phyloP scores from a whole-genome alignment of 202 grass and related monocot species.

The Hordeum pubiflorum region DNA sequence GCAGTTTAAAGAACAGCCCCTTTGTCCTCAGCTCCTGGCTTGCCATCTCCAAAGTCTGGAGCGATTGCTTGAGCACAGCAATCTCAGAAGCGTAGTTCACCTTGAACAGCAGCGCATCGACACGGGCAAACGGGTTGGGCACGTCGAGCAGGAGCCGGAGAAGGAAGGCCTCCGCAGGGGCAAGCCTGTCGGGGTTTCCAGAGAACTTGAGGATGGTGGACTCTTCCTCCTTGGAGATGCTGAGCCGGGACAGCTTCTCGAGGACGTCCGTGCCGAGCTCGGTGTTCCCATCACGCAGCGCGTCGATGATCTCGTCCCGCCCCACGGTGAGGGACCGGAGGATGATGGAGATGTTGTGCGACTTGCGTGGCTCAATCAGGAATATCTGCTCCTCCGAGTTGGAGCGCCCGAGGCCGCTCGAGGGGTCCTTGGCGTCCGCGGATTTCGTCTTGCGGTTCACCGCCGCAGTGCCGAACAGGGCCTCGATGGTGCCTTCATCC shows the following conservation, averaged over 20 bases:
- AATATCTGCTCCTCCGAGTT: constrained; percentile 43
- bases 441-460: constrained; percentile 41
- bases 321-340: constrained; percentile 52
- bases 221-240: constrained; percentile 67
- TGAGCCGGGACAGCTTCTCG: constrained; percentile 63
- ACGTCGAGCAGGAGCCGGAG: constrained; percentile 60
- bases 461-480: constrained; percentile 58
- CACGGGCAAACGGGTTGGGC: constrained; percentile 55
- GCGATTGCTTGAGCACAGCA: constrained; percentile 44
- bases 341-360: constrained; percentile 86
- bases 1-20: constrained; percentile 78
- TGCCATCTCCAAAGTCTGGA: constrained; percentile 51
- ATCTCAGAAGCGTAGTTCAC: constrained; percentile 65
- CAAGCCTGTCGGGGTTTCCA: constrained; percentile 56
- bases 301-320: constrained; percentile 57
- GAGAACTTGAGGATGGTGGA: constrained; percentile 55
- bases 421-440: constrained; percentile 27
- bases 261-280: constrained; percentile 67
- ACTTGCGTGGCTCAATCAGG: constrained; percentile 73
- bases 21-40: constrained; percentile 79
- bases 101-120: constrained; percentile 72
- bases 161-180: constrained; percentile 65
- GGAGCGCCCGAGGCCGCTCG: constrained; percentile 14
- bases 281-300: constrained; percentile 42
- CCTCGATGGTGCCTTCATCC: constrained; percentile 82